Evolutionary conservation across 2,329 filamentous ascomycete genomes (phyloP).

Genomic region (Bertia moriformis): DNA sequence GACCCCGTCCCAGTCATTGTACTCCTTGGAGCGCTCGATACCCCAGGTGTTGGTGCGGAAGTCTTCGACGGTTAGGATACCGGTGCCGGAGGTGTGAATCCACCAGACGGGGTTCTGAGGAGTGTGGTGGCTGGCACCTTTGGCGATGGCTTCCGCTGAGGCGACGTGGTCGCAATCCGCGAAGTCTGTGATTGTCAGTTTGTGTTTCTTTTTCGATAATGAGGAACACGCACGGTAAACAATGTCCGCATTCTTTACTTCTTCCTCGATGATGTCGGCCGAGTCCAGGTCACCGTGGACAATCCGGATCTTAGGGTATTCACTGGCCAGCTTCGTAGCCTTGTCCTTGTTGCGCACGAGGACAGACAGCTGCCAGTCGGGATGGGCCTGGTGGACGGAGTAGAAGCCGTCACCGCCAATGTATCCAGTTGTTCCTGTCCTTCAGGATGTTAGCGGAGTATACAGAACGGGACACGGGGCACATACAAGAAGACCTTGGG

Average conservation of each 20-base stretch:
- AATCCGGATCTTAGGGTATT: slow-evolving; percentile 22
- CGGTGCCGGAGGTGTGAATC: slow-evolving; percentile 27
- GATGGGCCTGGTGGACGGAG: slow-evolving; percentile 24
- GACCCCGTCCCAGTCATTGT: slow-evolving; percentile 27
- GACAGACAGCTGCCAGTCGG: slow-evolving; percentile 26
- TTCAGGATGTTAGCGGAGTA: slow-evolving; percentile 17
- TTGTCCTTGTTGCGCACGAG: slow-evolving; percentile 26
- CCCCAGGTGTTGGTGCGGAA: slow-evolving; percentile 19
- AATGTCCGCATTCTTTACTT: slow-evolving; percentile 28
- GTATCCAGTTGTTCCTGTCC: slow-evolving; percentile 34
- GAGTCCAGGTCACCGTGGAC: slow-evolving; percentile 26
- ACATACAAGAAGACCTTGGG: slow-evolving; percentile 1
- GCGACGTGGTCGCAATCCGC: slow-evolving; percentile 24
- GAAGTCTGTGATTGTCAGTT: slow-evolving; percentile 5
- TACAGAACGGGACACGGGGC: neutral
- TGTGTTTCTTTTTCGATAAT: neutral
- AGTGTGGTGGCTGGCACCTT: slow-evolving; percentile 18
- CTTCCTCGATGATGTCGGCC: slow-evolving; percentile 19
- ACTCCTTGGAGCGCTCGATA: slow-evolving; percentile 22
- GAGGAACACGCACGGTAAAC: slow-evolving; percentile 20
- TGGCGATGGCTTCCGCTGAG: slow-evolving; percentile 21
- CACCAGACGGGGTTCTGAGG: slow-evolving; percentile 18
- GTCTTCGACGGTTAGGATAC: slow-evolving; percentile 24
- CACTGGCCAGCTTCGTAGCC: slow-evolving; percentile 18
- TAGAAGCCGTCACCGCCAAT: slow-evolving; percentile 36